Base-by-base conservation (phyloP, 2,329 filamentous ascomycete species). In the Monosporascus sp. region DNA sequence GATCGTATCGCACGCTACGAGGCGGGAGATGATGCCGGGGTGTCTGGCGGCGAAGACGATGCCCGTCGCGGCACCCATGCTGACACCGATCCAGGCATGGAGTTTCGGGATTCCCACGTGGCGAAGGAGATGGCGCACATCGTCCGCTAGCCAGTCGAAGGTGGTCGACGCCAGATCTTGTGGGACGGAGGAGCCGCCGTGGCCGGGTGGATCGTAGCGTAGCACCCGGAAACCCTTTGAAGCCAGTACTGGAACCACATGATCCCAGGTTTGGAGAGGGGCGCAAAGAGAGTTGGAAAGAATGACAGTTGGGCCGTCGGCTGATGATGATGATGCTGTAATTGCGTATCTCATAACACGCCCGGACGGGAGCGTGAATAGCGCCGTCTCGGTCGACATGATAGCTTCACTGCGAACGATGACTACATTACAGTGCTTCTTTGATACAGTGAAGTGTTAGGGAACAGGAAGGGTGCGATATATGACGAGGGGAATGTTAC, bases 51-150 rank as follows among this genome's bases (percentile, higher is more conserved):
- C 65, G 56, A 76, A 77, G 52, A 67, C 67, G 48, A 76, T 59
- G 20, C 71, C 71, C 1, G 66, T 70, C 0, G 72, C 66, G 7
- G 70, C 75, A 22, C 75, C 74, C 71, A 77, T 75, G 11, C 73
- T 76, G 1, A 76, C 72, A 2, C 74, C 74, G 7, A 77, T 62
- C 74, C 73, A 77, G 3, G 69, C 67, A 51, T 72, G 62, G 6
- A 74, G 53, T 20, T 57, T 64, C 5, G 54, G 46, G 35, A 74
- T 65, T 7, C 57, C 57, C 3, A 74, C 63, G 17, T 65, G 55
- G 1, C 56, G 46, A 1, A 76, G 59, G 5, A 76, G 66, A n/a
- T 62, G 53, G 41, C 60, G 51, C 1, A 74, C 69, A 48, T 75
- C 72, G 25, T 69, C 66, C 3, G 70, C 68, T 51, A 76, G 67